Evolutionary conservation across 78 protist species (phyloP).

Genomic region (Dictyostelium intermedium): DNA sequence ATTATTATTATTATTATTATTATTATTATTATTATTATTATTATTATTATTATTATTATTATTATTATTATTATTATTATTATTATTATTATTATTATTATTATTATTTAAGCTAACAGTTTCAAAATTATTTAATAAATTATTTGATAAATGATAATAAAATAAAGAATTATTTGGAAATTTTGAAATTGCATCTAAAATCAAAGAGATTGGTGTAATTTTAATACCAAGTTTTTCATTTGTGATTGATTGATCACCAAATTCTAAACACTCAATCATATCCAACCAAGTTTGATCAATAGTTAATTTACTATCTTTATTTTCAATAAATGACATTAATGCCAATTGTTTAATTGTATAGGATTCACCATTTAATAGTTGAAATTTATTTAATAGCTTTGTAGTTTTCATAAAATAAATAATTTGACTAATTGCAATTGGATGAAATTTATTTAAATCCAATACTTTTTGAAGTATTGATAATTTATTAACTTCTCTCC

Average conservation of each 20-base stretch:
- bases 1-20: too few species aligned
- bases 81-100: too few species aligned
- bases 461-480: neutral
- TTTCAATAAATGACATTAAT: neutral
- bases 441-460: neutral
- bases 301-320: neutral
- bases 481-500: neutral
- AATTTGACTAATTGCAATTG: neutral
- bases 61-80: neutral
- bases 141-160: neutral
- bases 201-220: neutral
- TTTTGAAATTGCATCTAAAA: neutral
- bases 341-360: neutral
- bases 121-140: neutral
- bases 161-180: neutral
- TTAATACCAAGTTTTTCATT: neutral
- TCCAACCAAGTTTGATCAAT: neutral
- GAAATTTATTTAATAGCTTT: neutral
- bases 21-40: too few species aligned
- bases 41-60: too few species aligned
- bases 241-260: neutral
- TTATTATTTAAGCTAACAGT: neutral
- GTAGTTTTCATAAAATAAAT: neutral
- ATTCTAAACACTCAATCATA: neutral
- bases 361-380: neutral